Evolutionary conservation across 108 stramenopile genomes (phyloP).

Genomic region (Cylindrotheca closterium): DNA sequence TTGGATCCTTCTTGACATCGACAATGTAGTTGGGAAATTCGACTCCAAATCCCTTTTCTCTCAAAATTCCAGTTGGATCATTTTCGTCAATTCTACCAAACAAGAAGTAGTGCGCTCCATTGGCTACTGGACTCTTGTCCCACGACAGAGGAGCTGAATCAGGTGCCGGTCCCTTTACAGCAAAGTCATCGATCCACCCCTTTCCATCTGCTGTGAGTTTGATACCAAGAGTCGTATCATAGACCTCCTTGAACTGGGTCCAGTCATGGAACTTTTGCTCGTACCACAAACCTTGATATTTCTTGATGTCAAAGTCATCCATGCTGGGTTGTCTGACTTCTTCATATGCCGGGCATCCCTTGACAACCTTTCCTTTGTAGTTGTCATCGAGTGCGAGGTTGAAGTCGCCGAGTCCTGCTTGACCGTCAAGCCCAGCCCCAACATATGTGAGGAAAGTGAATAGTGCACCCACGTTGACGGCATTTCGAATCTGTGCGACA

Average conservation of each 20-base stretch:
- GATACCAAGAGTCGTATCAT: constrained; percentile 90
- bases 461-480: constrained; percentile 71
- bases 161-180: constrained; percentile 82
- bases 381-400: constrained; percentile 86
- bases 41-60: constrained; percentile 90
- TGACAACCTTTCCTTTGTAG: constrained; percentile 78
- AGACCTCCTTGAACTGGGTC: constrained; percentile 94
- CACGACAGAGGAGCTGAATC: constrained; percentile 76
- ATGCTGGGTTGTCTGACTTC: constrained; percentile 84
- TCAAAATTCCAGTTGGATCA: constrained; percentile 82
- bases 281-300: constrained; percentile 91
- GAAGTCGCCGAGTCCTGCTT: constrained; percentile 79
- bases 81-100: constrained; percentile 85
- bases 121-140: constrained; percentile 90
- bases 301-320: constrained; percentile 84
- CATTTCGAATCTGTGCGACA: constrained; percentile 52
- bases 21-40: constrained; percentile 93
- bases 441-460: constrained; percentile 77
- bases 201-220: constrained; percentile 59
- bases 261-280: constrained; percentile 92
- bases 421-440: constrained; percentile 83
- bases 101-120: constrained; percentile 92
- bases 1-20: constrained; percentile 76
- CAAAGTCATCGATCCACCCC: constrained; percentile 92
- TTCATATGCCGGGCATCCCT: constrained; percentile 87